These are phyloP conservation scores for Sarocladium kiliense DNA, from an alignment of 2,329 filamentous ascomycete species.

Conservation along the genomic window DNA sequence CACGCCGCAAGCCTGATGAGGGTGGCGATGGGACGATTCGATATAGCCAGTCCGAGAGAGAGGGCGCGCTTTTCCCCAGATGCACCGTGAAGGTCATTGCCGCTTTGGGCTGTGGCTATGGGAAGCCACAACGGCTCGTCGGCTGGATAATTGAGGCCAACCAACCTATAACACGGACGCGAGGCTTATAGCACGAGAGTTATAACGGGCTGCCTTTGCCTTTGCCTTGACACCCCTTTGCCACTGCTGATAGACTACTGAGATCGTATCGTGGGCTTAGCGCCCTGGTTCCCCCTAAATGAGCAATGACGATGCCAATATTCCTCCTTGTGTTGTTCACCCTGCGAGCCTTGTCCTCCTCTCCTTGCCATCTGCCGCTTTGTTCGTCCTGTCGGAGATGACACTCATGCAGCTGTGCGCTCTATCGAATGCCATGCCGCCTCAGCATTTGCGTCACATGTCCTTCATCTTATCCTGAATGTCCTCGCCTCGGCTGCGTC, in stretches of 20 bases:
- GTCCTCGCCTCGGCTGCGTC: background rate
- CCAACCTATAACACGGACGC: background rate
- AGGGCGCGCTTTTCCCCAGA: background rate
- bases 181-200: background rate
- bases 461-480: background rate
- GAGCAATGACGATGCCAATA: slow-evolving; percentile 7
- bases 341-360: too few relatives aligned
- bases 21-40: background rate
- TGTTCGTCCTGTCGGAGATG: too few relatives aligned
- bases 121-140: slow-evolving; percentile 4
- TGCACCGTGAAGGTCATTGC: slow-evolving; percentile 3
- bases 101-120: background rate
- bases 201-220: background rate
- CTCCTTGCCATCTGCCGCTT: background rate
- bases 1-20: background rate
- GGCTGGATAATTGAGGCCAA: background rate
- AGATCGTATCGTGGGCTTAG: background rate
- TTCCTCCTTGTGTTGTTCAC: background rate
- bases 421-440: too few relatives aligned
- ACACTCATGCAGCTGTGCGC: too few relatives aligned
- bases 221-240: background rate
- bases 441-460: too few relatives aligned
- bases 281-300: background rate
- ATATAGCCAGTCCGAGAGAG: background rate
- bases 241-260: background rate